These are phyloP conservation scores for Tetrahymena borealis DNA, from an alignment of 73 alveolate species.

Conservation along the genomic window DNA sequence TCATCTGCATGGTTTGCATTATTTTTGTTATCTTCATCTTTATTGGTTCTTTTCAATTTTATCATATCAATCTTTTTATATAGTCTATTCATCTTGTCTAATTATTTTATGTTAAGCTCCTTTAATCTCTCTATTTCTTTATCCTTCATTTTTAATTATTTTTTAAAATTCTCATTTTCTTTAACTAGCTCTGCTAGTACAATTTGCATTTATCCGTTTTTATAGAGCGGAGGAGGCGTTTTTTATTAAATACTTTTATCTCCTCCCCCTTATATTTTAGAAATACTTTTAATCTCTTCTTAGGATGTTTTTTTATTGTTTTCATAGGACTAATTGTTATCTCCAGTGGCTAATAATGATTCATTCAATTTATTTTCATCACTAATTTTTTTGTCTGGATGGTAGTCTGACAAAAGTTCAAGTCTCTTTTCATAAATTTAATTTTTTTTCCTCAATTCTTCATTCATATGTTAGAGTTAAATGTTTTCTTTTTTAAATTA, in stretches of 20 bases:
- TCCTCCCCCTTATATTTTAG: neutral
- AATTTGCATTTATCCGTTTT: neutral
- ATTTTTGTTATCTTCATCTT: neutral
- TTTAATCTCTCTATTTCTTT: neutral
- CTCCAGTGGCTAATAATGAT: neutral
- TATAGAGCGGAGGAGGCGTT: neutral
- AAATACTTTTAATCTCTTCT: neutral
- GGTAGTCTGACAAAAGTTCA: neutral
- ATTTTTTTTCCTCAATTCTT: neutral
- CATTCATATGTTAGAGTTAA: neutral
- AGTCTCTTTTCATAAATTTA: neutral
- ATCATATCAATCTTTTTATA: neutral
- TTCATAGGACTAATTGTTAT: neutral
- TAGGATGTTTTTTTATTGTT: neutral
- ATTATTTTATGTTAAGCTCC: neutral
- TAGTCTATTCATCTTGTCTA: neutral
- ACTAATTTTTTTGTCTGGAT: neutral
- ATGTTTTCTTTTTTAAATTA: neutral
- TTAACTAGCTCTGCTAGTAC: neutral
- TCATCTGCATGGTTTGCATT: neutral
- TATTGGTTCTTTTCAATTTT: neutral
- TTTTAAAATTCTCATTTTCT: neutral
- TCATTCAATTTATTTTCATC: neutral
- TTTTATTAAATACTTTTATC: neutral
- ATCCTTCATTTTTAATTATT: neutral